A percentile compares a stretch with the other conserved stretches of the same genome.
Evolutionary conservation across 2,329 filamentous ascomycete genomes (phyloP).

Genomic region (Xylariaceae sp.): DNA sequence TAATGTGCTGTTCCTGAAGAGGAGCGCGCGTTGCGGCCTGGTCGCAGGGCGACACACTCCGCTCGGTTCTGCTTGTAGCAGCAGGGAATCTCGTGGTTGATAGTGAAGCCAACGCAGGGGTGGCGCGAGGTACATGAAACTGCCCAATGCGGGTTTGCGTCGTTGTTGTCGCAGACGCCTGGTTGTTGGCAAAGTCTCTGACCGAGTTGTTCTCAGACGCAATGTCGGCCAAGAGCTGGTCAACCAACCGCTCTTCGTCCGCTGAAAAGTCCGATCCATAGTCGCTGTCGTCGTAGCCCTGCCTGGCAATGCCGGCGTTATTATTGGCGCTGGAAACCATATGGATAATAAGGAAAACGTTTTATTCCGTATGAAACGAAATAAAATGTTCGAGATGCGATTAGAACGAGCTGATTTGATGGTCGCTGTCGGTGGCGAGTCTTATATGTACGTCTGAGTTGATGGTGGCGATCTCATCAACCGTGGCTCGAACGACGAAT

Average conservation of each 20-base stretch:
- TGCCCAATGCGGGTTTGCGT: not conserved
- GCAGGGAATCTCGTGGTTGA: not conserved
- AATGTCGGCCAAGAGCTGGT: slow-evolving; percentile 26
- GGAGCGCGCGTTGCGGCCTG: not conserved
- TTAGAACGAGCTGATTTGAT: too few relatives aligned
- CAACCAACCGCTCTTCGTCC: slow-evolving; percentile 30
- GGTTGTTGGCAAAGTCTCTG: not conserved
- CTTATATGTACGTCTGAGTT: too few relatives aligned
- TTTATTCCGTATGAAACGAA: too few relatives aligned
- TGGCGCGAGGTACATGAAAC: not conserved
- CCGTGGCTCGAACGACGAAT: too few relatives aligned
- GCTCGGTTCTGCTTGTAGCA: not conserved
- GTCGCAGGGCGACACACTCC: not conserved
- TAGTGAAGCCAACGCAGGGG: not conserved
- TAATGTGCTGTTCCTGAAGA: not conserved
- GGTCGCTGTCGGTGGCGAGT: too few relatives aligned
- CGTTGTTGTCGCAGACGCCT: not conserved
- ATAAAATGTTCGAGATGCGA: too few relatives aligned
- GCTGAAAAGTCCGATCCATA: slow-evolving; percentile 33
- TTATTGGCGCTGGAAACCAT: not conserved
- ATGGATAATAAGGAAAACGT: not conserved
- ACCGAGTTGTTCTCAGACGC: not conserved
- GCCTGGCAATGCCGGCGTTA: not conserved
- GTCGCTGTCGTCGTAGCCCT: slow-evolving; percentile 25
- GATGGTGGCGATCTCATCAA: too few relatives aligned